A percentile compares a stretch with the other conserved stretches of the same genome.
These are phyloP conservation scores for Leccinum subfulvum DNA, from an alignment of 1,284 basidiomycete species.

Conservation along the genomic window DNA sequence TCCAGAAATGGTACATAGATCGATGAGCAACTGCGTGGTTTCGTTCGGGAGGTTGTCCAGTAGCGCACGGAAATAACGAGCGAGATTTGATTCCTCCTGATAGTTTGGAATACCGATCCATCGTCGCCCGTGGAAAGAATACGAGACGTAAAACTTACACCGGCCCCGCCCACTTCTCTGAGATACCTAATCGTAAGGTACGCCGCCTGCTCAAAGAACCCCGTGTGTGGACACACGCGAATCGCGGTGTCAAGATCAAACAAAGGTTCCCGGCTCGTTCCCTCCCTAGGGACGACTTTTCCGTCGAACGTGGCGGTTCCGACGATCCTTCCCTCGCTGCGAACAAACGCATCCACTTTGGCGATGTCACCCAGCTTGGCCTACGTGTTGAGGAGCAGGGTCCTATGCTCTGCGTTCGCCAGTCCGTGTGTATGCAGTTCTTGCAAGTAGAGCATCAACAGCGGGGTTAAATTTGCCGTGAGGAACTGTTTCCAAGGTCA, in stretches of 20 bases:
- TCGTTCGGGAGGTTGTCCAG: constrained; percentile 77
- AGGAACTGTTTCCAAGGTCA: constrained; percentile 68
- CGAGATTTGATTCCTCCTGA: constrained; percentile 79
- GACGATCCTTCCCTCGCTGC: constrained; percentile 63
- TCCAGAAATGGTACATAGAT: constrained; percentile 80
- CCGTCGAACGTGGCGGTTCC: constrained; percentile 20
- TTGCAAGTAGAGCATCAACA: constrained; percentile 91
- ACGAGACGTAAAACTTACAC: constrained; percentile 48
- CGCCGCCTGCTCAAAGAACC: constrained; percentile 72
- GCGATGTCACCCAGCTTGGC: constrained; percentile 93
- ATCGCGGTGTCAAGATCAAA: constrained; percentile 98
- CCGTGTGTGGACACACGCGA: constrained; percentile 92
- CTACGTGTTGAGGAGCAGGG: constrained; percentile 92
- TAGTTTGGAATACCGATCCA: constrained; percentile 26
- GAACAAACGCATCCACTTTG: constrained; percentile 90
- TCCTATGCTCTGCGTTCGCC: constrained; percentile 96
- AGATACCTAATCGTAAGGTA: constrained; percentile 91
- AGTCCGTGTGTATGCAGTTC: constrained; percentile 87
- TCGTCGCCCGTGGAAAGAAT: neutral
- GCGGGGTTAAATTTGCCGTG: constrained; percentile 93
- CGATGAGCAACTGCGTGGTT: constrained; percentile 89
- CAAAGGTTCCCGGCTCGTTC: constrained; percentile 67
- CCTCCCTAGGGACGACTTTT: constrained; percentile 36
- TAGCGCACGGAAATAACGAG: constrained; percentile 82
- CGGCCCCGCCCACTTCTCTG: constrained; percentile 71